Evolutionary conservation across 169 alveolate species (phyloP).

Genomic region (Eimeria praecox): DNA sequence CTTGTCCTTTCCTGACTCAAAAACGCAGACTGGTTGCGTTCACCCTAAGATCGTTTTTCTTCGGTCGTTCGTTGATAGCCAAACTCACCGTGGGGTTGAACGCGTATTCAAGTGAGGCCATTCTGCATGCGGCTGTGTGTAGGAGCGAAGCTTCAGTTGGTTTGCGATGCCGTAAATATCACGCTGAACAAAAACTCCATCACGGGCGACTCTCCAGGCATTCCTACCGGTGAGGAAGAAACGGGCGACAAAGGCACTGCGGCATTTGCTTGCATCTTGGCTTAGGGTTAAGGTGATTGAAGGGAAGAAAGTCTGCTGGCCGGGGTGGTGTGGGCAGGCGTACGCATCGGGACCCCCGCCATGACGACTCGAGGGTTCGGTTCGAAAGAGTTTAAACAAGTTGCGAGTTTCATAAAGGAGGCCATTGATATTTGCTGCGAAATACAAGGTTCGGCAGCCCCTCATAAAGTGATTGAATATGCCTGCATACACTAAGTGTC

Average conservation of each 20-base stretch:
- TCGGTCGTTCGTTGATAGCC: background rate
- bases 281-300: background rate
- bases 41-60: background rate
- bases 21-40: background rate
- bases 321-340: conserved; percentile 66
- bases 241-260: background rate
- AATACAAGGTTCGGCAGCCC: conserved; percentile 48
- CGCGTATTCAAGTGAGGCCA: background rate
- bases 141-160: conserved; percentile 85
- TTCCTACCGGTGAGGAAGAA: conserved; percentile 63
- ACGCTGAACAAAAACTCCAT: conserved; percentile 94
- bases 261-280: background rate
- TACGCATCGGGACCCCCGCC: conserved; percentile 96
- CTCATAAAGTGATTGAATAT: background rate
- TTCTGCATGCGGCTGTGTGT: background rate
- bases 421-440: conserved; percentile 82
- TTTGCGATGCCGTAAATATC: conserved; percentile 91
- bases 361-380: conserved; percentile 96
- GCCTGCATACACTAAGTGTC: background rate
- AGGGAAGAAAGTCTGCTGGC: background rate
- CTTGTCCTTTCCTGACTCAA: background rate
- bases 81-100: background rate
- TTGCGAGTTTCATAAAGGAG: conserved; percentile 85
- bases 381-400: conserved; percentile 88
- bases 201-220: conserved; percentile 88